phyloP scores from a whole-genome alignment of 1,284 basidiomycete genomes.

The Vanrija pseudolonga region DNA sequence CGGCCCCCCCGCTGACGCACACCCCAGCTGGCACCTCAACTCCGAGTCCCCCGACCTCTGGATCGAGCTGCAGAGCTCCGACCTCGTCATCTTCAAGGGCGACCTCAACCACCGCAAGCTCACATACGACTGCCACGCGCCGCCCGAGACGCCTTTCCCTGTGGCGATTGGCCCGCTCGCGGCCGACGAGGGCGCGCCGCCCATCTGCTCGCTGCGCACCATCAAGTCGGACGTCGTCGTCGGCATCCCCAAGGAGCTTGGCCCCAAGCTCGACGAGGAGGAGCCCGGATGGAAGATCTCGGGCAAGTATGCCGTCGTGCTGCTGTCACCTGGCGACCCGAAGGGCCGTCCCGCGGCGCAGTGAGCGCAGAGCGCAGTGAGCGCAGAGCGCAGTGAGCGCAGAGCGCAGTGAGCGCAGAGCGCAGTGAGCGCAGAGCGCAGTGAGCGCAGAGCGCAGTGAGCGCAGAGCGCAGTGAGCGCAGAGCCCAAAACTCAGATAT shows the following conservation, averaged over 20 bases:
- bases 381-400: too few relatives aligned
- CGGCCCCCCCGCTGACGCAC: constrained; percentile 51
- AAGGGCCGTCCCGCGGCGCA: too few relatives aligned
- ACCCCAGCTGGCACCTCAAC: constrained; percentile 64
- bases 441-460: too few relatives aligned
- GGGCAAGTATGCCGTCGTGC: constrained; percentile 64
- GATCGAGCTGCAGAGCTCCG: constrained; percentile 81
- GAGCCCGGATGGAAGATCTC: constrained; percentile 97
- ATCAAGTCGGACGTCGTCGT: constrained; percentile 76
- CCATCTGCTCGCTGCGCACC: constrained; percentile 76
- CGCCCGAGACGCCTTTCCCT: constrained; percentile 84
- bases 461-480: too few relatives aligned
- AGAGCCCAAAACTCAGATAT: too few relatives aligned
- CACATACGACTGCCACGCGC: constrained; percentile 90
- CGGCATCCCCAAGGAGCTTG: constrained; percentile 63
- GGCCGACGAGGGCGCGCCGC: constrained; percentile 80
- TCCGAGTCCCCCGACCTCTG: constrained; percentile 87
- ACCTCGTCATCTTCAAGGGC: constrained; percentile 95
- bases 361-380: too few relatives aligned
- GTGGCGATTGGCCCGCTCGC: constrained; percentile 92
- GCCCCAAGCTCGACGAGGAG: constrained; percentile 74
- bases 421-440: too few relatives aligned
- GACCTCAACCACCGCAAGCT: constrained; percentile 87
- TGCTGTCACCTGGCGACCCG: too few relatives aligned
- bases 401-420: too few relatives aligned